phyloP scores from a whole-genome alignment of 768 basidiomycete species.

The Ramaria sp. region DNA sequence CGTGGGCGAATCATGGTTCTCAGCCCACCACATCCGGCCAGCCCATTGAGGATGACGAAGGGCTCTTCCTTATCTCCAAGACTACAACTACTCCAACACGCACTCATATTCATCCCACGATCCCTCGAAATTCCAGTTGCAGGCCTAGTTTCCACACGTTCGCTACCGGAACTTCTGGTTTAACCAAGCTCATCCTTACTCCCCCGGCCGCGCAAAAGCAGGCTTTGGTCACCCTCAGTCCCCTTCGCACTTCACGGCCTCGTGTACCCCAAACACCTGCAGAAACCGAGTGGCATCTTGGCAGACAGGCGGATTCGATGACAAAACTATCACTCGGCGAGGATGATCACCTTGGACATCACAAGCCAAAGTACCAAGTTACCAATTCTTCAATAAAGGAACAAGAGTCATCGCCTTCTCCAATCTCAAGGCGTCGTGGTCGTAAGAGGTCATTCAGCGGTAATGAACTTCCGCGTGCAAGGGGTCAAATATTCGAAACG shows the following conservation, averaged over 20 bases:
- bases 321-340: conserved; percentile 48
- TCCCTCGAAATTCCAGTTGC: background rate
- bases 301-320: conserved; percentile 53
- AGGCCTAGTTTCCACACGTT: too few species aligned
- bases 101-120: background rate
- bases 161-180: background rate
- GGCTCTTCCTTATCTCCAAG: background rate
- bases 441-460: conserved; percentile 42
- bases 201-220: background rate
- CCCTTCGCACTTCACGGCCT: conserved; percentile 37
- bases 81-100: background rate
- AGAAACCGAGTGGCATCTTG: conserved; percentile 40
- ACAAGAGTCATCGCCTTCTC: conserved; percentile 12
- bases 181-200: background rate
- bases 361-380: background rate
- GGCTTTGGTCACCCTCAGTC: conserved; percentile 43
- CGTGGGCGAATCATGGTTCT: background rate
- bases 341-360: background rate
- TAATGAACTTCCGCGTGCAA: conserved; percentile 39
- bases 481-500: conserved; percentile 10
- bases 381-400: background rate
- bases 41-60: conserved; percentile 5
- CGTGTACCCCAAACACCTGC: conserved; percentile 43
- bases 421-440: conserved; percentile 30
- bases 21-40: background rate